Conservation (phyloP, 106 monocot genomes). For the Acanthochlamys bracteata region DNA sequence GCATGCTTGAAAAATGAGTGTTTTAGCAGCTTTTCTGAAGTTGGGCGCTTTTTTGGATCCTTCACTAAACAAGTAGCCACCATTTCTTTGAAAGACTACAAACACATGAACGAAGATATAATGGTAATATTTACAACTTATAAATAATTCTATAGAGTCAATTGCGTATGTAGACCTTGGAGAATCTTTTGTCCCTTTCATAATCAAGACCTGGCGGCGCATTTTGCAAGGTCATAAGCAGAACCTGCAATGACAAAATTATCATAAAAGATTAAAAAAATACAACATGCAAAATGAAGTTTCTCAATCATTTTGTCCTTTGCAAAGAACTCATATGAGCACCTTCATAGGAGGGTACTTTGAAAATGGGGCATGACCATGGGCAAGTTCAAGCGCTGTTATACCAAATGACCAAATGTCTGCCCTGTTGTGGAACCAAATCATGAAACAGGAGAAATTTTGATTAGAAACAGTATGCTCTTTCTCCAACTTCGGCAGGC, state of each 20-base stretch:
- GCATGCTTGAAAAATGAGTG: constrained; percentile 84
- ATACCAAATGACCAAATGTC: constrained; percentile 98
- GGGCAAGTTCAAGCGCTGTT: constrained; percentile 92
- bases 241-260: constrained; percentile 36
- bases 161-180: neutral
- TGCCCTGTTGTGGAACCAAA: constrained; percentile 47
- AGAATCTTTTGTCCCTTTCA: neutral
- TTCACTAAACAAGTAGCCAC: constrained; percentile 86
- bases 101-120: no score
- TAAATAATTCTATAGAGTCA: no score
- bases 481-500: neutral
- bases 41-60: constrained; percentile 91
- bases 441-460: constrained; percentile 1
- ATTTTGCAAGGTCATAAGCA: constrained; percentile 98
- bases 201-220: constrained; percentile 46
- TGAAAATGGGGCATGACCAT: constrained; percentile 94
- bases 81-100: constrained; percentile 85
- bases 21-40: constrained; percentile 90
- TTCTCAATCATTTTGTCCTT: neutral
- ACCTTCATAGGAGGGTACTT: constrained; percentile 99
- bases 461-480: no score
- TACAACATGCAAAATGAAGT: neutral
- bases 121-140: no score
- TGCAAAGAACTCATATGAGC: neutral
- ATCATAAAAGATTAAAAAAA: neutral